Evolutionary conservation across 306 rosid genomes (phyloP).

Genomic region (Lupinus albus): DNA sequence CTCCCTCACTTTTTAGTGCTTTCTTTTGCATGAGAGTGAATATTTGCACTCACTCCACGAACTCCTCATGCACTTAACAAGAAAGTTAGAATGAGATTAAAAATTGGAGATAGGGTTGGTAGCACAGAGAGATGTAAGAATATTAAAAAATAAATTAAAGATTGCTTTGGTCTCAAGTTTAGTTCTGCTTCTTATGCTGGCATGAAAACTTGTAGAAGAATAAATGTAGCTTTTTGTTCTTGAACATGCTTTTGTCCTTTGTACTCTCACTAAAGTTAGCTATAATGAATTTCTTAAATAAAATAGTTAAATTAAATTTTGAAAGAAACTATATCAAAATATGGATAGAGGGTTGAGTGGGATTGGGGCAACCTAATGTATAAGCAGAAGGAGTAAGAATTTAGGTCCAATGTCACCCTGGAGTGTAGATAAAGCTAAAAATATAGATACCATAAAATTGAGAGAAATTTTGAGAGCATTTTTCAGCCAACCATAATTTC

Average conservation of each 20-base stretch:
- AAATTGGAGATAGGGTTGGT: conserved; percentile 33
- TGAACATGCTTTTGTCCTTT: conserved; percentile 40
- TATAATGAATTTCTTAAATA: conserved; percentile 33
- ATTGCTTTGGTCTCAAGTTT: conserved; percentile 76
- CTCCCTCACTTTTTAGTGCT: conserved; percentile 43
- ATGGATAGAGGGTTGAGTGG: conserved; percentile 57
- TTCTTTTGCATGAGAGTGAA: conserved; percentile 41
- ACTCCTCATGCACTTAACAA: conserved; percentile 32
- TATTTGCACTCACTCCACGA: conserved; percentile 36
- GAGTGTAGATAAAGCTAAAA: conserved; percentile 68
- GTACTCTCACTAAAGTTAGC: conserved; percentile 48
- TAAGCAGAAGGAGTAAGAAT: conserved; percentile 44
- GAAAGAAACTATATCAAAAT: conserved; percentile 33
- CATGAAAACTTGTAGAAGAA: conserved; percentile 58
- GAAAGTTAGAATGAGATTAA: conserved; percentile 37
- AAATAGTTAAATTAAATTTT: conserved; percentile 18
- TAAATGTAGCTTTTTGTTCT: conserved; percentile 45
- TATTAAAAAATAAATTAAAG: conserved; percentile 10
- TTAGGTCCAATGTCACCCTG: conserved; percentile 73
- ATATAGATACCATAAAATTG: conserved; percentile 39
- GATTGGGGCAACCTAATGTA: conserved; percentile 61
- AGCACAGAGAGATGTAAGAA: conserved; percentile 15
- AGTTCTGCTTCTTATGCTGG: conserved; percentile 38
- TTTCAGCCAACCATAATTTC: conserved; percentile 55
- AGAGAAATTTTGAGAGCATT: conserved; percentile 32